Percentiles rank a stretch among this genome's conserved stretches.
Evolutionary conservation across 2,329 filamentous ascomycete genomes (phyloP).

Genomic region (Trichoderma sp.): DNA sequence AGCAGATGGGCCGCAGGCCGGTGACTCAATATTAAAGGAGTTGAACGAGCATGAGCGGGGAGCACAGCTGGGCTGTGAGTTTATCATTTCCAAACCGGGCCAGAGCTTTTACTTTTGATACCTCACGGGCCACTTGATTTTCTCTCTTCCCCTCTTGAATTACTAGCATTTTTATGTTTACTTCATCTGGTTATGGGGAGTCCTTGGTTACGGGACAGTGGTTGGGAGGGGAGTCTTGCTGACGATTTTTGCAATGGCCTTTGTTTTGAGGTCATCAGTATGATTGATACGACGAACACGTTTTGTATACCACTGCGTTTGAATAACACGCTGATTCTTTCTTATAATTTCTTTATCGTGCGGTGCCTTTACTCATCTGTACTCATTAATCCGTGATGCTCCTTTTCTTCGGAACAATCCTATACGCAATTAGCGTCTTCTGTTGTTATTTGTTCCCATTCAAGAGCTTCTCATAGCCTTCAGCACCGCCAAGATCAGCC

Average conservation of each 20-base stretch:
- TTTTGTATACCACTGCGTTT: constrained; percentile 16
- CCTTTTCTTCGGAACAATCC: not conserved
- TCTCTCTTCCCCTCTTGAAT: not conserved
- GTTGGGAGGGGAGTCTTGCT: not conserved
- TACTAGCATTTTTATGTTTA: not conserved
- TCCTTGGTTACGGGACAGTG: not conserved
- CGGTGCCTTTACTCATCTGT: not conserved
- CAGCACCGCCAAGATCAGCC: constrained; percentile 49
- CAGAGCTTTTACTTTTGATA: constrained; percentile 54
- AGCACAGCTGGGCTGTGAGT: constrained; percentile 72
- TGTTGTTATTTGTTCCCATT: constrained; percentile 33
- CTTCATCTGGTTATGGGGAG: not conserved
- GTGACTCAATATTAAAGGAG: constrained; percentile 67
- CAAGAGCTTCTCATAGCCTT: constrained; percentile 56
- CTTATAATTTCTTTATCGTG: not conserved
- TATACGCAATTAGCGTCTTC: not conserved
- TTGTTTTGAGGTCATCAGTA: not conserved
- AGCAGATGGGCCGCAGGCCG: constrained; percentile 63
- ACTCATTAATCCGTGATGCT: not conserved
- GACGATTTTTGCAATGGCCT: not conserved
- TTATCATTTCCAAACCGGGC: constrained; percentile 67
- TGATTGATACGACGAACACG: constrained; percentile 16
- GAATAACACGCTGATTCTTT: constrained; percentile 2
- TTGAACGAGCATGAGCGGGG: constrained; percentile 64
- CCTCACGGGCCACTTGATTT: not conserved